Conservation (phyloP, 148 eudicot genomes). For the Bassia scoparia region DNA sequence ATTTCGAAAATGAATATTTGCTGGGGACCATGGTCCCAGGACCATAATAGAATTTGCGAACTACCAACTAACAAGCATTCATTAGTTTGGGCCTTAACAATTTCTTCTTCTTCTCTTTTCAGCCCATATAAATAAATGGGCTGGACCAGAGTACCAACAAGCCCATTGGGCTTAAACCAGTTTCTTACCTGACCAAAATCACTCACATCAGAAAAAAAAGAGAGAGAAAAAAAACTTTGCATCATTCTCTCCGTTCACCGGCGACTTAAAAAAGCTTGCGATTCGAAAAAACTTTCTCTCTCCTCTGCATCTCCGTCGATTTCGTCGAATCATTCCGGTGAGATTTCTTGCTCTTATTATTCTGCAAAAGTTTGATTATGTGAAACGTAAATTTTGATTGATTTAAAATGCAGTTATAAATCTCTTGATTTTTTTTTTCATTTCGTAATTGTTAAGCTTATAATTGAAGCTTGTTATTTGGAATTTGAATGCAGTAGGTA, state of each 20-base stretch:
- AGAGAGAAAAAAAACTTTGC: too few relatives aligned
- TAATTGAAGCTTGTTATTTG: not conserved
- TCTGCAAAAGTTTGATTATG: not conserved
- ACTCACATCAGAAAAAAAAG: not conserved
- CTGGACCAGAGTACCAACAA: too few relatives aligned
- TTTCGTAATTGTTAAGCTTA: not conserved
- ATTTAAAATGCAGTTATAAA: not conserved
- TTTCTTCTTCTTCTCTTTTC: not conserved
- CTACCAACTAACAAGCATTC: not conserved
- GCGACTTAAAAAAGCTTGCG: not conserved
- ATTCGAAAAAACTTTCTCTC: not conserved
- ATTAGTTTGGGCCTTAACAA: not conserved
- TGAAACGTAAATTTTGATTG: not conserved
- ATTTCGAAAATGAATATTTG: too few relatives aligned
- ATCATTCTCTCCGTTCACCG: constrained; percentile 15
- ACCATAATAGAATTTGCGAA: too few relatives aligned
- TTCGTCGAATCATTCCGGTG: not conserved
- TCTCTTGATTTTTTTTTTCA: not conserved
- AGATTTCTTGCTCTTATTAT: constrained; percentile 8
- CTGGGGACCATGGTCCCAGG: too few relatives aligned
- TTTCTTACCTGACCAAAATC: not conserved
- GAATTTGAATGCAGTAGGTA: constrained; percentile 20
- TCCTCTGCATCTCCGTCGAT: constrained; percentile 9
- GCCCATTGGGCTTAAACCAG: not conserved
- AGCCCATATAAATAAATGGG: too few relatives aligned